Evolutionary conservation across 208 protist species (phyloP).

Genomic region (Crithidia sp.): DNA sequence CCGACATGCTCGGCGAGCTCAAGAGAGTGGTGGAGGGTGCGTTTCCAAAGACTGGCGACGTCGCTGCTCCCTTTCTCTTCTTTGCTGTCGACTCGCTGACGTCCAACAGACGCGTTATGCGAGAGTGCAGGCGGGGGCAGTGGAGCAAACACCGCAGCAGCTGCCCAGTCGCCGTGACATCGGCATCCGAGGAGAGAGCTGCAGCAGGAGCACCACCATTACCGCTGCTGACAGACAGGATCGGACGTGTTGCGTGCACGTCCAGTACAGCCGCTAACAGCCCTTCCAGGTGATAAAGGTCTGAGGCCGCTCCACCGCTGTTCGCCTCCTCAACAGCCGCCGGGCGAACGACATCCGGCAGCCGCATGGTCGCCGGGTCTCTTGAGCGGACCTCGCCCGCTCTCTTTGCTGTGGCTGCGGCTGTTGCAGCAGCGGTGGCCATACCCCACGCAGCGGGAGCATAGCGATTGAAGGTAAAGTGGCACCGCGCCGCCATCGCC

Average conservation of each 20-base stretch:
- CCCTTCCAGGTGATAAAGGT: not conserved
- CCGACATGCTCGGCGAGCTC: not conserved
- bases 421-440: not conserved
- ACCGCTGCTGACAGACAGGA: not conserved
- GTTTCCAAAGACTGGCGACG: not conserved
- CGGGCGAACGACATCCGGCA: too few species aligned
- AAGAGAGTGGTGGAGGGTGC: slow-evolving; percentile 4
- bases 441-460: slow-evolving; percentile 17
- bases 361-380: too few species aligned
- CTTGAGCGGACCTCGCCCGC: too few species aligned
- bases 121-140: slow-evolving; percentile 26
- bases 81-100: not conserved
- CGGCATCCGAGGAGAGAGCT: not conserved
- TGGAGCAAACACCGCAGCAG: slow-evolving; percentile 24
- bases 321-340: too few species aligned
- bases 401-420: too few species aligned
- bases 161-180: slow-evolving; percentile 20
- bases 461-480: slow-evolving; percentile 21
- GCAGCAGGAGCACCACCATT: not conserved
- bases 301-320: too few species aligned
- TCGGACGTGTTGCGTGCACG: slow-evolving; percentile 5
- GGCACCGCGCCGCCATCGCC: slow-evolving; percentile 22
- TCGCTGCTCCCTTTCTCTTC: not conserved
- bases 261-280: slow-evolving; percentile 22
- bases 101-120: slow-evolving; percentile 13